Evolutionary conservation across 164 flowering plant species (phyloP), one percentile per base, ranked within the genome.

Genomic region (Umbellularia californica): DNA sequence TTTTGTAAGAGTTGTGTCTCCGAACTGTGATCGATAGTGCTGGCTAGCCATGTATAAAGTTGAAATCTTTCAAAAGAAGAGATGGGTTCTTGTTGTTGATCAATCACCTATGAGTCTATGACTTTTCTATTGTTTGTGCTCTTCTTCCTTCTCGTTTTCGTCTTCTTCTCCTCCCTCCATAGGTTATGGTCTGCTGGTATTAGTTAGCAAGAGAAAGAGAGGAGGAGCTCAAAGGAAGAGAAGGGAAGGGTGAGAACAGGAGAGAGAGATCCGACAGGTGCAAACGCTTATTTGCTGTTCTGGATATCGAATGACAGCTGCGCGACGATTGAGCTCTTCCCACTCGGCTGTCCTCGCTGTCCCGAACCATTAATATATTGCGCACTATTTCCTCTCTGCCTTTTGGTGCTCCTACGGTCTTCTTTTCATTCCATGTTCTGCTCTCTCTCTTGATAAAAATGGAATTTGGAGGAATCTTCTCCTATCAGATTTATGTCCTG

Each of bases 1-100:
- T 73, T 95, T 95, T 0, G 99, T 95, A 28, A 82, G 84, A 2
- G 98, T 92, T 1, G 98, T 92, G 83, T 93, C 99, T 0, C 98
- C 98, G 41, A 92, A 92, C 76, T 82, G 97, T 14, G 94, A 91
- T 80, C 95, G 87, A 72, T 90, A 86, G 73, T 87, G 90, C 62
- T 85, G 91, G 69, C 79, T 80, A 50, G 91, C 89, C 90, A 88
- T 89, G 68, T 70, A 77, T 28, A 24, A 3, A 19, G 17, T 55
- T 14, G 5, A 55, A 15, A 55, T 55, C 60, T 55, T 19, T 14
- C 60, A 55, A 55, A 14, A 55, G 20, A 55, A 55, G 17, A 55
- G 60, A 14, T 55, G 60, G 60, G 60, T 17, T 19, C 5, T 55
- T 55, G 20, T 55, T 55, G 60, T 55, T 14, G 17, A 14, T 19